Percentiles rank a stretch among this genome's conserved stretches.
Conservation (phyloP, 345 rosid genomes). For the Moricandia arvensis region DNA sequence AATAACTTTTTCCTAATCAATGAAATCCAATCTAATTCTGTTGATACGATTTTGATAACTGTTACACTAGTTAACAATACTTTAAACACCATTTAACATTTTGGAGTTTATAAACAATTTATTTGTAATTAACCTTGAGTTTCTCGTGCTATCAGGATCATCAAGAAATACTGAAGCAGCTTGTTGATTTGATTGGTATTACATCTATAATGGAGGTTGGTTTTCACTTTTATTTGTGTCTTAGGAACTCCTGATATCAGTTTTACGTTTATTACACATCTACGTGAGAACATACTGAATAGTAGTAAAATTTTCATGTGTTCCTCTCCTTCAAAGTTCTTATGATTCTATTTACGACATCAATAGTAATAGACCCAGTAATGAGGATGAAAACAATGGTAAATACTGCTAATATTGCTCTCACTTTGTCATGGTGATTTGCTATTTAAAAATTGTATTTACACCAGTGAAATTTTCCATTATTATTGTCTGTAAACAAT, state of each 20-base stretch:
- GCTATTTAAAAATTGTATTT: background rate
- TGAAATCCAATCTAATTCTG: background rate
- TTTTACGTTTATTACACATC: background rate
- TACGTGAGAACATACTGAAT: slow-evolving; percentile 8
- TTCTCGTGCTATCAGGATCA: slow-evolving; percentile 57
- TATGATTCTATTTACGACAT: slow-evolving; percentile 6
- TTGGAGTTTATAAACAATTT: slow-evolving; percentile 3
- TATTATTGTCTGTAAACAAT: slow-evolving; percentile 11
- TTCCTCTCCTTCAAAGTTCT: slow-evolving; percentile 6
- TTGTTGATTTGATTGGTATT: slow-evolving; percentile 89
- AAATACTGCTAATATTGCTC: slow-evolving; percentile 8
- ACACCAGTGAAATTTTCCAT: background rate
- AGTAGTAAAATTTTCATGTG: slow-evolving; percentile 1
- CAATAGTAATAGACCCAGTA: slow-evolving; percentile 5
- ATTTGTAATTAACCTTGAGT: slow-evolving; percentile 17
- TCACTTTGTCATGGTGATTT: background rate
- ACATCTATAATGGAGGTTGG: slow-evolving; percentile 96
- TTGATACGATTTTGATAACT: background rate
- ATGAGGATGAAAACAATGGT: slow-evolving; percentile 3
- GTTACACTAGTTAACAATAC: background rate
- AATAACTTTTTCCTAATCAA: slow-evolving; percentile 13
- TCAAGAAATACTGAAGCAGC: slow-evolving; percentile 60
- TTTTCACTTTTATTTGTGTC: slow-evolving; percentile 16
- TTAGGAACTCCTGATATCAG: background rate
- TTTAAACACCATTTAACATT: slow-evolving; percentile 6